Evolutionary conservation across 140 eudicot genomes (phyloP).

Genomic region (Ambrosia hybrid): DNA sequence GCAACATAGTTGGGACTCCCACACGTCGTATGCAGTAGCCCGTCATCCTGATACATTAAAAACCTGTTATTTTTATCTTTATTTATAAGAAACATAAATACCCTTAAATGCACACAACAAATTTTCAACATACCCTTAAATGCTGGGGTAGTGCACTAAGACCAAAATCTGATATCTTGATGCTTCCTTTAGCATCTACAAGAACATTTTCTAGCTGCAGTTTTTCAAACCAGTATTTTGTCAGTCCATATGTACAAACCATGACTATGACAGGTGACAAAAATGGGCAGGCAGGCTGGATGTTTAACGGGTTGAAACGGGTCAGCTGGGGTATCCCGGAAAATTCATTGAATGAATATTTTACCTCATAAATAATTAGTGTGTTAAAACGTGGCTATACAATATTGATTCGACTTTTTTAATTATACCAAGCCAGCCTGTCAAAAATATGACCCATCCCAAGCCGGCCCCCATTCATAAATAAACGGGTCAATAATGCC

Average conservation of each 20-base stretch:
- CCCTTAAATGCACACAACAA: not conserved
- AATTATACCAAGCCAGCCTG: not conserved
- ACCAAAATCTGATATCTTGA: slow-evolving; percentile 88
- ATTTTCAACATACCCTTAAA: slow-evolving; percentile 59
- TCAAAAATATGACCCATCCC: not conserved
- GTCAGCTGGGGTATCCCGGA: not conserved
- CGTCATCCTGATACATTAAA: slow-evolving; percentile 63
- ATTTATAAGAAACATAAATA: not conserved
- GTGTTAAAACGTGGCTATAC: not conserved
- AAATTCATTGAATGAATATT: not conserved
- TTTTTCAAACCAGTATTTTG: slow-evolving; percentile 18
- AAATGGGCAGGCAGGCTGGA: not conserved
- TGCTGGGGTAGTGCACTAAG: slow-evolving; percentile 96
- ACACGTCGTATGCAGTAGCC: slow-evolving; percentile 88
- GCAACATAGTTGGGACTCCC: slow-evolving; percentile 99
- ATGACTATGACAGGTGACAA: slow-evolving; percentile 9
- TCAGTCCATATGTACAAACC: slow-evolving; percentile 17
- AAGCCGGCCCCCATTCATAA: not conserved
- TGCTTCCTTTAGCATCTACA: slow-evolving; percentile 20
- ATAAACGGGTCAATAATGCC: not conserved
- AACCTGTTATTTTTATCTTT: not conserved
- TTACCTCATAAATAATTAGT: not conserved
- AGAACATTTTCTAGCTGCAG: slow-evolving; percentile 52
- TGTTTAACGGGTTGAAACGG: not conserved
- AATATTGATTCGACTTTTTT: not conserved